Evolutionary conservation across 2,329 filamentous ascomycete species (phyloP), one percentile per base, ranked within the genome.

Genomic region (Colletotrichum abscissum): DNA sequence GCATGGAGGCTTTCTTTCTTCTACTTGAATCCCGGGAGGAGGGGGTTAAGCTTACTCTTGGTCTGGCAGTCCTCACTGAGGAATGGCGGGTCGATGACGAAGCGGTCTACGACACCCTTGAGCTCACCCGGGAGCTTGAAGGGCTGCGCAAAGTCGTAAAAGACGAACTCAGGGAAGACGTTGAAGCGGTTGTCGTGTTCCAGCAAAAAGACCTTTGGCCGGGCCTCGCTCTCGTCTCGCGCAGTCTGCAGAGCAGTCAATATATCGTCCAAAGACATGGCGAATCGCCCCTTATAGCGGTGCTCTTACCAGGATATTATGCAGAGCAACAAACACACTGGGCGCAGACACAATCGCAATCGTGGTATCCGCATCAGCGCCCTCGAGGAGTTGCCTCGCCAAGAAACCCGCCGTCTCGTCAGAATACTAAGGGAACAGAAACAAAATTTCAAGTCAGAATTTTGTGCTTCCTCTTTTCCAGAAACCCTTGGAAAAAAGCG

Each of bases 31-130:
- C 33, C 33, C 9, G 11, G 33, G 11, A 4, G 33, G 33, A 35
- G 14, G 38, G 38, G 14, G 2, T 16, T 78, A 2, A 33, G n/a
- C 83, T 76, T 77, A 93, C 92, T 86, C 85, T 95, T 95, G 0
- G 93, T 94, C 80, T 96, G 93, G 80, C 94, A 96, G 78, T 96
- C 93, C 74, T 93, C 89, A 80, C 90, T 94, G 46, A 96, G 85
- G 80, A 96, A 96, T 0, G 94, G 94, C 9, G 94, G 94, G 79
- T 97, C 94, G 76, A 89, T 90, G 67, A 95, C 92, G 73, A 96
- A 88, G 67, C 91, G 88, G 81, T 95, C 92, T 59, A 92, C 89
- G 24, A 82, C 85, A 24, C 89, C 90, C 78, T 92, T 94, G 46
- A 95, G 81, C 42, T 88, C 81, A 14, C 80, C 86, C 49, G 92